These are phyloP conservation scores for Bromus sterilis DNA, from an alignment of 176 grass and related monocot species.

Conservation along the genomic window DNA sequence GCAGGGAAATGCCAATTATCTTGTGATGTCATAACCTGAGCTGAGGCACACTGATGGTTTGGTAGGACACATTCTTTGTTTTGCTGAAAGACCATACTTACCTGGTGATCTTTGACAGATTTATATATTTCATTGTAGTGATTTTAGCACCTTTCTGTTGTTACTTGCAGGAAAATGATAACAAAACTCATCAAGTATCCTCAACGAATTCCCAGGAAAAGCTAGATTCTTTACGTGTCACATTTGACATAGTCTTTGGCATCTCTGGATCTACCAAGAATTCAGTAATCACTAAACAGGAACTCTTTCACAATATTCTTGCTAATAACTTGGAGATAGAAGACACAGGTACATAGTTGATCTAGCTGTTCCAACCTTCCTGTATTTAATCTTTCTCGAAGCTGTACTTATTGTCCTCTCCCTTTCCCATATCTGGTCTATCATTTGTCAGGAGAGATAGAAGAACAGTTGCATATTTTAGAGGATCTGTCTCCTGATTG, in stretches of 20 bases:
- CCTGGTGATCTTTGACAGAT: not conserved
- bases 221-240: conserved; percentile 44
- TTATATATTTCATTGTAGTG: not conserved
- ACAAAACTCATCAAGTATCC: conserved; percentile 8
- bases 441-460: conserved; percentile 61
- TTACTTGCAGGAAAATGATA: conserved; percentile 29
- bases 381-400: conserved; percentile 1
- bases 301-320: conserved; percentile 89
- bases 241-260: conserved; percentile 66
- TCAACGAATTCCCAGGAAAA: conserved; percentile 17
- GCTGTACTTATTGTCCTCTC: not conserved
- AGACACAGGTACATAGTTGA: conserved; percentile 44
- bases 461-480: conserved; percentile 69
- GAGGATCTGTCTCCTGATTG: conserved; percentile 69
- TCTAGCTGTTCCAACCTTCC: conserved; percentile 14
- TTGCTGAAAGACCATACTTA: not conserved
- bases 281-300: conserved; percentile 71
- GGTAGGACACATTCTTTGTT: not conserved
- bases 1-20: not conserved
- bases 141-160: not conserved
- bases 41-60: not conserved
- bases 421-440: not conserved
- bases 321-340: conserved; percentile 91
- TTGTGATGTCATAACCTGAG: not conserved
- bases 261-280: conserved; percentile 63